Evolutionary conservation across 768 basidiomycete genomes (phyloP).

Genomic region (Leccinum subgranulosum): DNA sequence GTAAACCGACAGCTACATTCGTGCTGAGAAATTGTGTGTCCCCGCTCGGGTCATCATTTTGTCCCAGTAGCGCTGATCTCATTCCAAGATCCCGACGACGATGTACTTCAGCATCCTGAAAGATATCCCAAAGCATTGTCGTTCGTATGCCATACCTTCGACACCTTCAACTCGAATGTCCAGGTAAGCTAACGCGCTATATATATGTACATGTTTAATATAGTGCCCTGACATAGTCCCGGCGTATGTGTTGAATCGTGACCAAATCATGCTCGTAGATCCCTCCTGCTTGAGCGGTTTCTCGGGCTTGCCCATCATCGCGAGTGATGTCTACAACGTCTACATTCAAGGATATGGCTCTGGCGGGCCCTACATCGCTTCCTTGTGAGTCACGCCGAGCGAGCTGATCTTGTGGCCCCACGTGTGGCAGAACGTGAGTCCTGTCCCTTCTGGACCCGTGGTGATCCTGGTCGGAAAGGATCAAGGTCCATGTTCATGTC

Average conservation of each 20-base stretch:
- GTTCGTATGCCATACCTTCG: background rate
- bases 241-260: background rate
- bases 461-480: background rate
- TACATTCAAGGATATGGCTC: background rate
- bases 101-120: background rate
- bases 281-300: background rate
- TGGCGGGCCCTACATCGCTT: background rate
- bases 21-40: background rate
- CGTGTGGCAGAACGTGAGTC: background rate
- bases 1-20: background rate
- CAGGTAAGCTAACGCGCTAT: too few relatives aligned
- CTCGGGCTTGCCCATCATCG: background rate
- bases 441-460: background rate
- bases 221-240: background rate
- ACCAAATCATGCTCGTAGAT: conserved; percentile 4
- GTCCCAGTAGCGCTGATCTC: background rate
- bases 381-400: background rate
- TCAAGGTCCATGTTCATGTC: background rate
- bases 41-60: background rate
- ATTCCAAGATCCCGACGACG: background rate
- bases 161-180: too few relatives aligned
- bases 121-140: background rate
- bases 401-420: conserved; percentile 1
- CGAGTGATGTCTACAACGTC: background rate
- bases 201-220: too few relatives aligned